Conservation (phyloP, 2,329 filamentous ascomycete species). For the Gaeumannomyces sp. region DNA sequence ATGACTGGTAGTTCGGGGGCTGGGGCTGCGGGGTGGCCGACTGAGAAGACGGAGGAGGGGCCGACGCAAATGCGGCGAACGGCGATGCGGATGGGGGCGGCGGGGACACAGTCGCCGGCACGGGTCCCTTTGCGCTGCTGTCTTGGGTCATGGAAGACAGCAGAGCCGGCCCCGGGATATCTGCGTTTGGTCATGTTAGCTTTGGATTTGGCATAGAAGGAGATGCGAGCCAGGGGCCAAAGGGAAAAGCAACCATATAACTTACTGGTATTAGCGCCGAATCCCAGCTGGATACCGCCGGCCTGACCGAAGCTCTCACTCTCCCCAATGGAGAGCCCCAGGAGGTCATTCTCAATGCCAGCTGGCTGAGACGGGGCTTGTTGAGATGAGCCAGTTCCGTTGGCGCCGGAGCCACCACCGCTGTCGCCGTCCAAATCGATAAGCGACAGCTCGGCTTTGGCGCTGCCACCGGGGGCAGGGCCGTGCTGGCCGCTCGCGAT, state of each 20-base stretch:
- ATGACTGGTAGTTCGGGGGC: constrained; percentile 37
- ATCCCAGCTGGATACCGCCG: constrained; percentile 78
- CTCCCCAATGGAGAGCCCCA: constrained; percentile 78
- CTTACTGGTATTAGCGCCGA: constrained; percentile 63
- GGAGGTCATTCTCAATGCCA: constrained; percentile 80
- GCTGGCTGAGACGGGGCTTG: constrained; percentile 44
- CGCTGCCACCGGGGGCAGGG: constrained; percentile 46
- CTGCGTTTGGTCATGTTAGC: constrained; percentile 32
- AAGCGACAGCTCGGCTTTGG: constrained; percentile 72
- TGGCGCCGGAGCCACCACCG: constrained; percentile 37
- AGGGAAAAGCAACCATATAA: constrained; percentile 12
- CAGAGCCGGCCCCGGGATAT: constrained; percentile 57
- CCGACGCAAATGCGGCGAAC: constrained; percentile 50
- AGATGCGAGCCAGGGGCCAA: constrained; percentile 5
- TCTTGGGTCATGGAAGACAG: constrained; percentile 58
- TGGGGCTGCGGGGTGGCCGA: constrained; percentile 51
- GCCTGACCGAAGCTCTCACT: constrained; percentile 60
- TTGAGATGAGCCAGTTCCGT: constrained; percentile 34
- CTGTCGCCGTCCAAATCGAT: constrained; percentile 79
- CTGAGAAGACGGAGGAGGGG: constrained; percentile 38
- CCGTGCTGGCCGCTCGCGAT: constrained; percentile 61
- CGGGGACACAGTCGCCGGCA: constrained; percentile 18
- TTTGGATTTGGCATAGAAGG: neutral
- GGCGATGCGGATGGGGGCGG: constrained; percentile 38
- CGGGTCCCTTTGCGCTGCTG: constrained; percentile 47